These are phyloP conservation scores for Pisolithus microcarpus DNA, from an alignment of 768 basidiomycete species.

Conservation along the genomic window DNA sequence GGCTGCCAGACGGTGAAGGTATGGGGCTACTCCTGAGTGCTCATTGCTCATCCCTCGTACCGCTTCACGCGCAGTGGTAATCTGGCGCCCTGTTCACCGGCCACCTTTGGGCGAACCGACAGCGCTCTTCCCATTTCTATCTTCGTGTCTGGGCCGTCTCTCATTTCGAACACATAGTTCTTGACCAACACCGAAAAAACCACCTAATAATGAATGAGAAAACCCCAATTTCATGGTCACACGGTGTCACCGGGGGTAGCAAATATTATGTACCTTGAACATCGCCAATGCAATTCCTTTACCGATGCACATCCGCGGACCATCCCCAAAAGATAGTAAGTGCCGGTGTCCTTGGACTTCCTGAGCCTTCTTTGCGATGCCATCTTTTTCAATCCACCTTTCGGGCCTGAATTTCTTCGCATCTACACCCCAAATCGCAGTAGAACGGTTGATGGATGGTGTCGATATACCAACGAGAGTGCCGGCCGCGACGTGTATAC, in stretches of 20 bases:
- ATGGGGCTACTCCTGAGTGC: too few relatives aligned
- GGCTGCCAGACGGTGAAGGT: too few relatives aligned
- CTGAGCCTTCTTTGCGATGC: constrained; percentile 12
- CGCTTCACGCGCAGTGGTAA: constrained; percentile 17
- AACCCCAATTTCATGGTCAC: not conserved
- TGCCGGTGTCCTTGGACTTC: constrained; percentile 24
- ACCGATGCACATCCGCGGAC: constrained; percentile 23
- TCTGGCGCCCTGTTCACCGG: constrained; percentile 16
- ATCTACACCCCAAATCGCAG: constrained; percentile 53
- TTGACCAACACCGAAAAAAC: constrained; percentile 33
- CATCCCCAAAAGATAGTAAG: constrained; percentile 23
- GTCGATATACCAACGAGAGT: constrained; percentile 37
- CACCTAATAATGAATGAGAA: constrained; percentile 20
- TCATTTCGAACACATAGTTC: constrained; percentile 30
- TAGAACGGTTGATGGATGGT: constrained; percentile 41
- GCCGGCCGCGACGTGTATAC: constrained; percentile 42
- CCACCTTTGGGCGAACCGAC: constrained; percentile 8
- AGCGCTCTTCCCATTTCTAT: constrained; percentile 5
- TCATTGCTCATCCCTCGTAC: constrained; percentile 4
- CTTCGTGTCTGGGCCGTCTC: constrained; percentile 29
- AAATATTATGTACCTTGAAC: constrained; percentile 14
- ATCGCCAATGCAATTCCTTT: constrained; percentile 23
- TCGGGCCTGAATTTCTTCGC: constrained; percentile 21
- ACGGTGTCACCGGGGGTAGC: constrained; percentile 1
- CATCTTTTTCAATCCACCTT: constrained; percentile 14